Evolutionary conservation across 768 basidiomycete species (phyloP).

Genomic region (Lyophyllum semitale): DNA sequence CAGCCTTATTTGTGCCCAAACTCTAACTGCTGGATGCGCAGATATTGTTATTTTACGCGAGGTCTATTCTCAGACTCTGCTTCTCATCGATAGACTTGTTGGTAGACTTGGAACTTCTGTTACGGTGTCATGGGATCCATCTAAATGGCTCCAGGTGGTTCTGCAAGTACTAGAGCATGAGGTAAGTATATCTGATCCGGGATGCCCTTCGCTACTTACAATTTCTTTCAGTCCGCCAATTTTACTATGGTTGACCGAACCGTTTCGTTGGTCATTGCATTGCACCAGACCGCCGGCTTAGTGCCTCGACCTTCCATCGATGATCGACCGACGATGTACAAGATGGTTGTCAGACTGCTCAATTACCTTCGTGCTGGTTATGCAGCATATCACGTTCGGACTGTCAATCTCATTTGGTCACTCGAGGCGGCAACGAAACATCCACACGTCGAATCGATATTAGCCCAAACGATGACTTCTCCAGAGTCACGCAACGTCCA

Average conservation of each 20-base stretch:
- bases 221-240: constrained; percentile 46
- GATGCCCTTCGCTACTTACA: constrained; percentile 8
- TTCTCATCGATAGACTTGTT: constrained; percentile 52
- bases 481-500: constrained; percentile 45
- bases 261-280: constrained; percentile 53
- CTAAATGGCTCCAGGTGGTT: constrained; percentile 60
- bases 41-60: constrained; percentile 42
- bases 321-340: constrained; percentile 53
- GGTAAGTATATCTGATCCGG: constrained; percentile 35
- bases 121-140: constrained; percentile 60
- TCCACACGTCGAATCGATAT: constrained; percentile 75
- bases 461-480: constrained; percentile 72
- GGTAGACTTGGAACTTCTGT: constrained; percentile 40
- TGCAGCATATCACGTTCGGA: constrained; percentile 77
- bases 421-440: constrained; percentile 58
- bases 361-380: constrained; percentile 69
- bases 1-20: constrained; percentile 44
- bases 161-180: constrained; percentile 57
- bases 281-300: constrained; percentile 53
- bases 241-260: constrained; percentile 72
- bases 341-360: constrained; percentile 70
- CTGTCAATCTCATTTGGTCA: constrained; percentile 82
- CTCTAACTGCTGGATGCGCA: constrained; percentile 31
- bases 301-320: constrained; percentile 57
- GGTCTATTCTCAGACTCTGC: constrained; percentile 52